Conservation (phyloP, 805 yeast species). For the Saccharomycopsis fermentans region DNA sequence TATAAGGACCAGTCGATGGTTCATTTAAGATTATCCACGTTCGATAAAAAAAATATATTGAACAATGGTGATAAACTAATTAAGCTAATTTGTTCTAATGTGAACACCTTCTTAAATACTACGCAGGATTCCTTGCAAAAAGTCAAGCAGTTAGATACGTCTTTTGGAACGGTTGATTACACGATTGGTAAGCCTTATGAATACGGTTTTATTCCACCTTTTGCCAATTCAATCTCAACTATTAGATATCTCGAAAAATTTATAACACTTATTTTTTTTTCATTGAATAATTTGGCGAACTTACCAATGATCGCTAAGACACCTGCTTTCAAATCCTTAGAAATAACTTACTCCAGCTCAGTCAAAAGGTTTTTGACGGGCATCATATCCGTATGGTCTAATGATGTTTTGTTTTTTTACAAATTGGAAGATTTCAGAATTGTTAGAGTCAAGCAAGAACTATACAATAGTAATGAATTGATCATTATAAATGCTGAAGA, state of each 20-base stretch:
- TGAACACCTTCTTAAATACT: conserved; percentile 27
- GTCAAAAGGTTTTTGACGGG: conserved; percentile 37
- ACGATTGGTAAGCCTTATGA: conserved; percentile 25
- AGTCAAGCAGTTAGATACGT: not conserved
- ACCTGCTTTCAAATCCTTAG: conserved; percentile 25
- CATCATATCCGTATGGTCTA: conserved; percentile 40
- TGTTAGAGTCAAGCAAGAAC: conserved; percentile 10
- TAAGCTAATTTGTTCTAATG: conserved; percentile 25
- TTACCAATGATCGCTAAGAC: conserved; percentile 32
- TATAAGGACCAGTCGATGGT: conserved; percentile 29
- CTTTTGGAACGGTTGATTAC: not conserved
- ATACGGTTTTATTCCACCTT: conserved; percentile 54
- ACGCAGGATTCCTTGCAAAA: conserved; percentile 22
- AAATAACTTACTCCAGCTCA: conserved; percentile 28
- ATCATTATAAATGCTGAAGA: conserved; percentile 13
- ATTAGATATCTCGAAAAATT: conserved; percentile 41
- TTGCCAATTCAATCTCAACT: conserved; percentile 52
- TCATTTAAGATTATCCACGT: conserved; percentile 33
- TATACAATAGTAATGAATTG: conserved; percentile 13
- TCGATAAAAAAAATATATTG: conserved; percentile 33
- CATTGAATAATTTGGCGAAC: conserved; percentile 35
- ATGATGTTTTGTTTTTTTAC: conserved; percentile 34
- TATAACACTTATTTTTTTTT: conserved; percentile 32
- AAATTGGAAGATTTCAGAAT: conserved; percentile 32
- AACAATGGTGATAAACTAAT: conserved; percentile 32